These are phyloP conservation scores for Austroboletus novae-zelandiae DNA, from an alignment of 1,284 basidiomycete species.

Conservation along the genomic window DNA sequence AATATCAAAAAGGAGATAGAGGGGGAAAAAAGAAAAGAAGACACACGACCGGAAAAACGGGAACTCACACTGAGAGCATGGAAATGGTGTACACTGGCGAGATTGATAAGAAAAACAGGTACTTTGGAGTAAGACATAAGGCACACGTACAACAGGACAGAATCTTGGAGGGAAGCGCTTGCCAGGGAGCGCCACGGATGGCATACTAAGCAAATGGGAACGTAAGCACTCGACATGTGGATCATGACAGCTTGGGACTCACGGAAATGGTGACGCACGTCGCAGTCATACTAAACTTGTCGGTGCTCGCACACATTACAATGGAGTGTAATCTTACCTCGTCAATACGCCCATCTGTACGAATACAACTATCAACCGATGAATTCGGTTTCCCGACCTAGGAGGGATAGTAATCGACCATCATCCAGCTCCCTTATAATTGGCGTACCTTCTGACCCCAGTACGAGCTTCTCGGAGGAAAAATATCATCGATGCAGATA, in stretches of 20 bases:
- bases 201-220: background rate
- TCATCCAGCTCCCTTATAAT: background rate
- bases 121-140: too few relatives aligned
- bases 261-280: background rate
- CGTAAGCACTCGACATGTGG: background rate
- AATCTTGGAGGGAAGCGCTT: background rate
- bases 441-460: constrained; percentile 3
- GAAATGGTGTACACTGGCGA: background rate
- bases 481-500: constrained; percentile 6
- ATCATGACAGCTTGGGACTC: background rate
- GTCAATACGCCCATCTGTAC: constrained; percentile 2
- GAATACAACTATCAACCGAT: constrained; percentile 3
- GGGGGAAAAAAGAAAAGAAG: background rate
- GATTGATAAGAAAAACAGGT: background rate
- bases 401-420: too few relatives aligned
- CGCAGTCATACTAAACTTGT: background rate
- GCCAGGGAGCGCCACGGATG: background rate
- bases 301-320: background rate
- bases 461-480: constrained; percentile 6
- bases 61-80: constrained; percentile 2
- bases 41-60: background rate
- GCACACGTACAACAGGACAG: background rate
- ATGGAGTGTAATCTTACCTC: background rate
- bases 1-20: too few relatives aligned
- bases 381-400: constrained; percentile 2